phyloP scores from a whole-genome alignment of 2,329 filamentous ascomycete species.

The Penicillium decumbens region DNA sequence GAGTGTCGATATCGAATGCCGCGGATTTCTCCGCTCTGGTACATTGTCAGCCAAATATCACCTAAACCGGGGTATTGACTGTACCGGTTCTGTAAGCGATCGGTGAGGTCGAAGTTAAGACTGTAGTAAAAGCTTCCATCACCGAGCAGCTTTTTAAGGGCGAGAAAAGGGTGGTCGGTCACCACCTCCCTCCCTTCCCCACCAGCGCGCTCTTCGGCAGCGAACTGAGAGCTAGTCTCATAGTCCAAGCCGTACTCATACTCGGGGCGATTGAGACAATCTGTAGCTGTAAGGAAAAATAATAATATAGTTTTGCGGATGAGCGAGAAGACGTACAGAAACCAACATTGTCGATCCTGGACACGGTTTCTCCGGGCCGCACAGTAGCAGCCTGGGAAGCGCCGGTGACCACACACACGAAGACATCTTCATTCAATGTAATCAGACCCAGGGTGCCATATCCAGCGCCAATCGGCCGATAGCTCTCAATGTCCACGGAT shows the following conservation, averaged over 20 bases:
- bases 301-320: not conserved
- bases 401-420: conserved; percentile 81
- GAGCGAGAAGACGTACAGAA: conserved; percentile 54
- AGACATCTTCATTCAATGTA: conserved; percentile 76
- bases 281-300: conserved; percentile 36
- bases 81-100: conserved; percentile 81
- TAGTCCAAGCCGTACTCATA: conserved; percentile 72
- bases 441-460: conserved; percentile 87
- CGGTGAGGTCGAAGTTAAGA: conserved; percentile 95
- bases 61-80: conserved; percentile 11
- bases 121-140: conserved; percentile 98
- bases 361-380: conserved; percentile 80
- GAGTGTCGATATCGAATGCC: conserved; percentile 83
- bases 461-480: conserved; percentile 70
- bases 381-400: conserved; percentile 74
- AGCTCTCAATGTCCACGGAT: conserved; percentile 66
- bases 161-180: conserved; percentile 81
- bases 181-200: conserved; percentile 63
- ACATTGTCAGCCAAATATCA: conserved; percentile 19
- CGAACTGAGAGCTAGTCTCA: conserved; percentile 51
- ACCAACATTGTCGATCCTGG: conserved; percentile 78
- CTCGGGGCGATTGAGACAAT: conserved; percentile 79
- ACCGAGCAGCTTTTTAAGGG: conserved; percentile 84
- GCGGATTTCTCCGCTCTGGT: conserved; percentile 66
- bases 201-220: conserved; percentile 50